Conservation (phyloP, 805 yeast genomes). For the Torulaspora delbrueckii region DNA sequence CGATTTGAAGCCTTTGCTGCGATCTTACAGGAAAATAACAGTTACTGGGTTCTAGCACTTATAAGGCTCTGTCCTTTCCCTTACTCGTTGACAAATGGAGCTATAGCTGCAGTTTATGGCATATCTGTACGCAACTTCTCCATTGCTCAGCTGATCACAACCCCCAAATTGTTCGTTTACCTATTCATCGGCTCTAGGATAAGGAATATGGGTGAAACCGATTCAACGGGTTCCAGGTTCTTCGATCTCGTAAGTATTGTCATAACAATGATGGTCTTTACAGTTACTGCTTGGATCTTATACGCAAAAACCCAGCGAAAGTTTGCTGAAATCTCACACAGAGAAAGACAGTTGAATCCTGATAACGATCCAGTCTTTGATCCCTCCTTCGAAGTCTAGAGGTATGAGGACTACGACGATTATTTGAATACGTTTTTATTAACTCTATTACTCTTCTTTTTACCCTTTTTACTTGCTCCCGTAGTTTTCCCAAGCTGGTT, state of each 20-base stretch:
- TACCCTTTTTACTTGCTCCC: constrained; percentile 4
- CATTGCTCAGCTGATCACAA: constrained; percentile 65
- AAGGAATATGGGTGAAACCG: constrained; percentile 59
- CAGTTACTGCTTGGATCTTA: constrained; percentile 59
- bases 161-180: constrained; percentile 78
- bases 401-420: not conserved
- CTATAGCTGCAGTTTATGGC: constrained; percentile 81
- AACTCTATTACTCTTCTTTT: constrained; percentile 4
- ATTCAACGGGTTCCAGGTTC: constrained; percentile 47
- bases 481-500: not conserved
- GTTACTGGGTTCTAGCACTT: constrained; percentile 61
- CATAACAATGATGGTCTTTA: constrained; percentile 51
- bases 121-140: constrained; percentile 57
- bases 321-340: constrained; percentile 32
- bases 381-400: constrained; percentile 16
- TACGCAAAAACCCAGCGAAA: constrained; percentile 48
- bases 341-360: constrained; percentile 10
- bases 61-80: constrained; percentile 89
- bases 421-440: constrained; percentile 13
- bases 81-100: constrained; percentile 87
- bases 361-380: constrained; percentile 9
- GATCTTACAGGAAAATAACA: constrained; percentile 65
- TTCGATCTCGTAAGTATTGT: constrained; percentile 59
- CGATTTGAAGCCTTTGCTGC: constrained; percentile 70
- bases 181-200: constrained; percentile 74